Evolutionary conservation across 768 basidiomycete species (phyloP), one percentile per base, ranked within the genome.

Genomic region (Asterophora parasitica): DNA sequence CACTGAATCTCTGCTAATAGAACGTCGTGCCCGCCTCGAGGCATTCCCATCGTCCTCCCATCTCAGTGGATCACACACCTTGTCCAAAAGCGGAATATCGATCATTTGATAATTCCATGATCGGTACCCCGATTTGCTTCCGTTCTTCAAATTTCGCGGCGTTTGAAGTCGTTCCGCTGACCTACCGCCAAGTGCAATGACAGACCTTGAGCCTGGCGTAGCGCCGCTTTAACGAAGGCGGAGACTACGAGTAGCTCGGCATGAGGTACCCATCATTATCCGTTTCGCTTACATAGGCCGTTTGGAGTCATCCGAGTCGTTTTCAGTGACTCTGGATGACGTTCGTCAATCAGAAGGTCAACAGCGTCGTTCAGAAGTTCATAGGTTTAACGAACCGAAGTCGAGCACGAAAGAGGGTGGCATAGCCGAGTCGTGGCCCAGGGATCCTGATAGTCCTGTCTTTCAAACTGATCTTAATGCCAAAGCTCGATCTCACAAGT

Each of bases 21-120:
- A 64, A 73, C 73, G 58, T 65, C 66, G 67, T 69, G 72, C 57
- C 53, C 42, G 50, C 67, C 67, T 64, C 56, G 63, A 65, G 65
- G 63, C 48, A 38, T 19, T 11, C 16, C 32, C 35, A 17, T 31
- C 23, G 27, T 39, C n/a, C 37, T 23, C 23, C 23, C 23, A 23
- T 23, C 23, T 23, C 3, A n/a, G n/a, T n/a, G 46, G 38, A 19
- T 54, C 38, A 44, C 44, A 52, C 40, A 51, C 33, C 36, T 34
- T 27, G 16, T 16, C 36, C 46, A 32, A 37, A 44, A 45, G n/a
- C 34, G 30, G 48, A 37, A 42, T 10, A 28, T 2, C 17, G 36
- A 54, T 54, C 53, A 13, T 27, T 23, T 23, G 23, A 23, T 23
- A 23, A 23, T 23, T 23, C 23, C 3, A 23, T 34, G 37, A 39